Conservation (phyloP, 805 yeast species). For the Isabelozyma rhagii region DNA sequence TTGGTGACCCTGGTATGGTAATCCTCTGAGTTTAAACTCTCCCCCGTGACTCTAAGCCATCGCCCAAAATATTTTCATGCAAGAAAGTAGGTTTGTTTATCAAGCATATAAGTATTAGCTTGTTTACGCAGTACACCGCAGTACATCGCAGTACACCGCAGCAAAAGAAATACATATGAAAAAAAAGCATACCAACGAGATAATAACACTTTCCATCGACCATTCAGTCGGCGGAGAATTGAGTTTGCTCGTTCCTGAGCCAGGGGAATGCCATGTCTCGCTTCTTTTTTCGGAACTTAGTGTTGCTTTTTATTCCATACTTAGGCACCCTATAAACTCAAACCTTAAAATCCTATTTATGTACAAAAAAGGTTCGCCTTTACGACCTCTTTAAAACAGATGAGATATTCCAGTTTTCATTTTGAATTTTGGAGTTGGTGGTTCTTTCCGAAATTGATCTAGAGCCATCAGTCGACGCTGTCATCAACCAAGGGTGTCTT, state of each 20-base stretch:
- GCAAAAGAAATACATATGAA: not conserved
- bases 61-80: not conserved
- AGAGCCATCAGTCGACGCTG: too few species aligned
- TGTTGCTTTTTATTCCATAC: not conserved
- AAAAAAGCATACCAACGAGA: not conserved
- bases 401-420: not conserved
- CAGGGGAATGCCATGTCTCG: not conserved
- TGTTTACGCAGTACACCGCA: not conserved
- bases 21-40: not conserved
- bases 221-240: too few species aligned
- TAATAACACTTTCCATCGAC: too few species aligned
- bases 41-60: not conserved
- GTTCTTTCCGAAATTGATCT: too few species aligned
- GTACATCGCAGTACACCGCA: not conserved
- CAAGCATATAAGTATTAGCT: not conserved
- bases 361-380: not conserved
- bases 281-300: not conserved
- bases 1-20: not conserved
- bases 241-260: not conserved
- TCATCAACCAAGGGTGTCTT: too few species aligned
- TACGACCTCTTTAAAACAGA: not conserved
- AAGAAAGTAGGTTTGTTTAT: not conserved
- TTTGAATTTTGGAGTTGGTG: too few species aligned
- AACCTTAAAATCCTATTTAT: not conserved
- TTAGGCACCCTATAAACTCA: not conserved